Evolutionary conservation across 2,329 filamentous ascomycete species (phyloP), one percentile per base, ranked within the genome.

Genomic region (Berkeleyomyces rouxiae): DNA sequence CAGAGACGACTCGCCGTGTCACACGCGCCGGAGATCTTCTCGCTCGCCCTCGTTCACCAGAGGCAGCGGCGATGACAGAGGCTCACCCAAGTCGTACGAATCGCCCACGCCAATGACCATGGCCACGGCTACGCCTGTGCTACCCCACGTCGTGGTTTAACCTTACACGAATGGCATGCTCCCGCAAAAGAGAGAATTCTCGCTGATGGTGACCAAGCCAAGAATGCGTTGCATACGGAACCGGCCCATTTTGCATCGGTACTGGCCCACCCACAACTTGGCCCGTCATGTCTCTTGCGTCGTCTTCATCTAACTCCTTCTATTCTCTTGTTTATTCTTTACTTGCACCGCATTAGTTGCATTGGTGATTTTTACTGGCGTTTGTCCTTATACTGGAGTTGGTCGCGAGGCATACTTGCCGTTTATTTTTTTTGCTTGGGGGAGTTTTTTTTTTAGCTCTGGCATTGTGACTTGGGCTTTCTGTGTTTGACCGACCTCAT

Each of bases 361-460:
- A 67, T 66, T 66, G 61, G 63, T 61, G 64, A 62, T 65, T 44
- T 66, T 65, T 66, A 66, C 42, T 39, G 46, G 57, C 55, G 43
- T 65, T 67, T 49, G 53, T 61, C 60, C 55, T 43, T 42, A 10
- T 58, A 31, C 55, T 66, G 7, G 67, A 69, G 60, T 65, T 65
- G 16, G 69, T 43, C 59, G 16, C 42, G 33, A 49, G 39, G 44
- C 23, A 23, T 51, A 51, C 16, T 42, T 55, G 37, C 57, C 47
- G 46, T 44, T 58, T n/a, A n/a, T 53, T 61, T 58, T 43, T 63
- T 64, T 58, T 63, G 40, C 51, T 23, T 59, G 31, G 58, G 23
- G 23, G 23, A 23, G 23, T 23, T 23, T 23, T 23, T 23, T 23
- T 23, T 23, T 23, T 23, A 23, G n/a, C 55, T 40, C 43, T 60